Base-by-base conservation (phyloP, 2,329 filamentous ascomycete genomes). In the Cytospora leucostoma region DNA sequence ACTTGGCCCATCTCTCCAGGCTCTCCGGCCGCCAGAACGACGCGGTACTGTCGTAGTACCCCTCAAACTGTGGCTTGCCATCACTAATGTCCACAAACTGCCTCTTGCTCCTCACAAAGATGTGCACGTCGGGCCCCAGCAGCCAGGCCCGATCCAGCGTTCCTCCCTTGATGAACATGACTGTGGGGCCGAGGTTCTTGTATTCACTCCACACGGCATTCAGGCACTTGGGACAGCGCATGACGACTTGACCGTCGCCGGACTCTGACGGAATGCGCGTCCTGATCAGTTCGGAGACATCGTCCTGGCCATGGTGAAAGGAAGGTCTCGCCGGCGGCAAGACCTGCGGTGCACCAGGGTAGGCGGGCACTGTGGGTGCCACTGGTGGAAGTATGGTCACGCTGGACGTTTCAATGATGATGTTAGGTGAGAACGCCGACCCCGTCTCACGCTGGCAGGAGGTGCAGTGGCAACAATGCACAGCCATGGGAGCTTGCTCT, bases 401-500 rank as follows among this genome's bases (percentile, higher is more conserved):
- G 61, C 73, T 70, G 37, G 72, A 68, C 33, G 74, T 67, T 67
- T 81, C 79, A 68, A 80, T 75, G 63, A 78, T 63, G 63, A 75
- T 75, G 71, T 80, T 80, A 65, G 80, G 57, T 71, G 70, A 72
- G 57, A 76, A 73, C 63, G 69, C 73, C 50, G 74, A 72, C 64
- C 80, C 79, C 17, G 75, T 76, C 68, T 80, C 77, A 60, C 73
- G 76, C 67, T 82, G 79, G 71, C 80, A 82, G 64, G 71, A 70
- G 32, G 76, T 77, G 72, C 80, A 82, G 70, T 80, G 77, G 71
- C 80, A 82, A 74, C 76, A 78, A 68, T 82, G 76, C 38, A 78
- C 74, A 58, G 77, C 66, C 50, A 82, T 70, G 21, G 79, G 73
- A n/a, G 88, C 76, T 2, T 88, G 76, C 68, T 85, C 84, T 37